Base-by-base conservation (phyloP, 2,329 filamentous ascomycete species). In the Penicillium expansum region DNA sequence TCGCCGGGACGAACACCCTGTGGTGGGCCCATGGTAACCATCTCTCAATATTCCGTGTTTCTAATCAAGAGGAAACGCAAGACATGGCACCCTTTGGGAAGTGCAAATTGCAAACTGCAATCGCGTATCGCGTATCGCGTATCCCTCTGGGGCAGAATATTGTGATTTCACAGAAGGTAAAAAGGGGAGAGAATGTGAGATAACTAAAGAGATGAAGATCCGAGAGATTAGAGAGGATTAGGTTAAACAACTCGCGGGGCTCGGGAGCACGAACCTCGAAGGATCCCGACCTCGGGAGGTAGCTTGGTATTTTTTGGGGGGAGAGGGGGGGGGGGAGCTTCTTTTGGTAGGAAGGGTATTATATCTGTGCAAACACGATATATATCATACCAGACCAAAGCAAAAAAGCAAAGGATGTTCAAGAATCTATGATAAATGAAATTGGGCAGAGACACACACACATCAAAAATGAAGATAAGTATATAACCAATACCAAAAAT, bases 1-100 rank as follows among this genome's bases (percentile, higher is more conserved):
- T 79, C 76, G 35, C 77, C 77, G 32, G 75, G 74, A 48, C 59
- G 65, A 42, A 72, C 72, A 57, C 70, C 69, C 51, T 69, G 71
- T 44, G 74, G 73, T 52, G 72, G 73, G 38, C 52, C 41, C 52
- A 58, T 49, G 52, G 56, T 55, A 51, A 55, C 45, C 56, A 58
- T 58, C 18, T 49, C 44, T 48, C 14, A 48, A 51, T 32, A 33
- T 52, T 56, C 49, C 49, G 55, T 55, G 56, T 52, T 42, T 58
- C 48, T 52, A 55, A 27, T 42, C 37, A 54, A 52, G 51, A 60
- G 22, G 32, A 48, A 50, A 52, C 59, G 64, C 67, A 66, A 67
- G 58, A 68, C 71, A 73, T 73, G 63, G 48, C 67, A 60, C 65
- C 66, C 66, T 67, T 59, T 58, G 62, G 61, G 55, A 20, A 51